Evolutionary conservation across 345 rosid genomes (phyloP).

Genomic region (Psidium guajava): DNA sequence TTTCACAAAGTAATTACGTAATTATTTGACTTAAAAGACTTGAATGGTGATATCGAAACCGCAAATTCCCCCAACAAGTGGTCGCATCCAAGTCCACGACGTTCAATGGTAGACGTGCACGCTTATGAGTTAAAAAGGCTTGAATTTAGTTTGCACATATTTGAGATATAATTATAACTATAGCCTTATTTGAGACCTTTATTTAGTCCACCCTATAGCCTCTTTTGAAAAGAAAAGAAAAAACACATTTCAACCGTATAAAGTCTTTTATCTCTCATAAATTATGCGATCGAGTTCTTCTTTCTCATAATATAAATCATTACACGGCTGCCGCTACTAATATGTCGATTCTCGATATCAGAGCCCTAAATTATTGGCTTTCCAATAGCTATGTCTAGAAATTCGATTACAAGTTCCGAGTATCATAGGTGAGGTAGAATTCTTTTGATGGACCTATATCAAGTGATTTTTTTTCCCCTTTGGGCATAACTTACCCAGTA

Average conservation of each 20-base stretch:
- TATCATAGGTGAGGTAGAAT: too few species aligned
- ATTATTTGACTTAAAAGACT: too few species aligned
- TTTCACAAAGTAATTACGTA: too few species aligned
- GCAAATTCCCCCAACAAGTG: background rate
- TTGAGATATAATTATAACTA: background rate
- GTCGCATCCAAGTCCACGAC: background rate
- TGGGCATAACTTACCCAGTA: background rate
- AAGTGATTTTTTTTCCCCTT: background rate
- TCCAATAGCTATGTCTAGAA: background rate
- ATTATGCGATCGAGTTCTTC: background rate
- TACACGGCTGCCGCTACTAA: background rate
- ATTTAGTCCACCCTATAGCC: too few species aligned
- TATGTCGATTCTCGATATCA: background rate
- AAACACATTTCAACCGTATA: background rate
- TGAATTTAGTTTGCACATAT: background rate
- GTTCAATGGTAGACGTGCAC: background rate
- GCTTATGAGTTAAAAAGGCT: background rate
- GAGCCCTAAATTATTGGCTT: background rate
- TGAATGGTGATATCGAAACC: too few species aligned
- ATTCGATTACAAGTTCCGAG: background rate
- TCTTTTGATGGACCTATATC: background rate
- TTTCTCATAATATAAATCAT: background rate
- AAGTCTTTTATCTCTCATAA: accelerated
- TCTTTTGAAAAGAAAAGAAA: background rate
- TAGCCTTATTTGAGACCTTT: background rate